Conservation (phyloP, 2,329 filamentous ascomycete genomes). For the Cladosporium sp. region DNA sequence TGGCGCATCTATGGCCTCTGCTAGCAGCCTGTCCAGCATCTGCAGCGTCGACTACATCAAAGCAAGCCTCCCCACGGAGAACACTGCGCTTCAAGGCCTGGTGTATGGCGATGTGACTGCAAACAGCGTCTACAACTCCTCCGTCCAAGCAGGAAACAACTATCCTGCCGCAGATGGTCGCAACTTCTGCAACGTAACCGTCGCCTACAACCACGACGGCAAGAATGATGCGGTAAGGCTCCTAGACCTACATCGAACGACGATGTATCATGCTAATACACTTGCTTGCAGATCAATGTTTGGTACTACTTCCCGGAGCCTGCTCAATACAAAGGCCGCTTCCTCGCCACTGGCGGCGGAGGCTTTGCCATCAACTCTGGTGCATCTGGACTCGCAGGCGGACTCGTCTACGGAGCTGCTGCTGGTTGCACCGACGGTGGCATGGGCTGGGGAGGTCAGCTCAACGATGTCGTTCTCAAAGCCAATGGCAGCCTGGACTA, state of each 20-base stretch:
- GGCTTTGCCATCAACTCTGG: constrained; percentile 42
- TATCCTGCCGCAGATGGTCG: constrained; percentile 23
- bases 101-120: constrained; percentile 24
- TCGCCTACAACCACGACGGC: constrained; percentile 25
- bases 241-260: neutral
- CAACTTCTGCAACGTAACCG: constrained; percentile 28
- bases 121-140: constrained; percentile 22
- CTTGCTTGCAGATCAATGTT: constrained; percentile 26
- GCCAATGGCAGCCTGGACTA: constrained; percentile 56
- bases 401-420: constrained; percentile 52
- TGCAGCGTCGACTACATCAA: constrained; percentile 19
- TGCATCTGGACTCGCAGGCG: constrained; percentile 32
- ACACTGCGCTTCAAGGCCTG: constrained; percentile 16
- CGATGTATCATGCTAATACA: neutral
- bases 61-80: constrained; percentile 3
- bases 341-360: constrained; percentile 51
- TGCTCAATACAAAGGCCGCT: constrained; percentile 49
- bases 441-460: constrained; percentile 47
- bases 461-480: constrained; percentile 25
- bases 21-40: constrained; percentile 11
- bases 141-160: constrained; percentile 23
- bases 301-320: constrained; percentile 49
- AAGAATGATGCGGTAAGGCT: constrained; percentile 18
- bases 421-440: constrained; percentile 54
- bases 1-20: neutral